Conservation (phyloP, 768 basidiomycete species). For the Amanita molliuscula region DNA sequence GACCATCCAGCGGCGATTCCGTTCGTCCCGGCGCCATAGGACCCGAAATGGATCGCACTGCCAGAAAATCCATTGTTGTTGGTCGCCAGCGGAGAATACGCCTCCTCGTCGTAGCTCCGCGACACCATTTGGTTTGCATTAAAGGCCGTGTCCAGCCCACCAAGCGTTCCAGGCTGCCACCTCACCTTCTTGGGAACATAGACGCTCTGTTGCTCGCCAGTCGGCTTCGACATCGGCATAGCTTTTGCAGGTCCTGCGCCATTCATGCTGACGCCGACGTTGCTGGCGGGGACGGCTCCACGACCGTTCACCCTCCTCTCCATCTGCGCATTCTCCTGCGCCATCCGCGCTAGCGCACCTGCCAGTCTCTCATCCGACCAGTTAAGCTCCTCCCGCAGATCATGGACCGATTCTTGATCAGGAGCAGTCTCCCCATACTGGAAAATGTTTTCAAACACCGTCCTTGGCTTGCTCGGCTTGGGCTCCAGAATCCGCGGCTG, state of each 20-base stretch:
- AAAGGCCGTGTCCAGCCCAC: not conserved
- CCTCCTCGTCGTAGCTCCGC: constrained; percentile 4
- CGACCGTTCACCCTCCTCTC: constrained; percentile 1
- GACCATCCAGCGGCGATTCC: not conserved
- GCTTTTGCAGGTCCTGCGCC: not conserved
- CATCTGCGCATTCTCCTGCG: constrained; percentile 2
- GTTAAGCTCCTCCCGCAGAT: constrained; percentile 1
- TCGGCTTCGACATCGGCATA: not conserved
- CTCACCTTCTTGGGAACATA: not conserved
- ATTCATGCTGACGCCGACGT: not conserved
- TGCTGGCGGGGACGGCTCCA: not conserved
- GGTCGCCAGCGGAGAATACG: not conserved
- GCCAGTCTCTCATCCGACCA: constrained; percentile 1
- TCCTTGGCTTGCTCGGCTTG: constrained; percentile 4
- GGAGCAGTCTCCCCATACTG: constrained; percentile 2
- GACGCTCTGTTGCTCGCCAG: not conserved
- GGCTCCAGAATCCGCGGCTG: constrained; percentile 5
- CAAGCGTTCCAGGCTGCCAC: not conserved
- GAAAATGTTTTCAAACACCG: constrained; percentile 4
- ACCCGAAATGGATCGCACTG: not conserved
- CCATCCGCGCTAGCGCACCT: not conserved
- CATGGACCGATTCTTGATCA: not conserved
- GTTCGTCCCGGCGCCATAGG: not conserved
- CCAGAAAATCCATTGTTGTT: not conserved
- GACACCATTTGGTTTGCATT: not conserved